Evolutionary conservation across 2,329 filamentous ascomycete species (phyloP).

Genomic region (Phaeosphaeria sp.): DNA sequence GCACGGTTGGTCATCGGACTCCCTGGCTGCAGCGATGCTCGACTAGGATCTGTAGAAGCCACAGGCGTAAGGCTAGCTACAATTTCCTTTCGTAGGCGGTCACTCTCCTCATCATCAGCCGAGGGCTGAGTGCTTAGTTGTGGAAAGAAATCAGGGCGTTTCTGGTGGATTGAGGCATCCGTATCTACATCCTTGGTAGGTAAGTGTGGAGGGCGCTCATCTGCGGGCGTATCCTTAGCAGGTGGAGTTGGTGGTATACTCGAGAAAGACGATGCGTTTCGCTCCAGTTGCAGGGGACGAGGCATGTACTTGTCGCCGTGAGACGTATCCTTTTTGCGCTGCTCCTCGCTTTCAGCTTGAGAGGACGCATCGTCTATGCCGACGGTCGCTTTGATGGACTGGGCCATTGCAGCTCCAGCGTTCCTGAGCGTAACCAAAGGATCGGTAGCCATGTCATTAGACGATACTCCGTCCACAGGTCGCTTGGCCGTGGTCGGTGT

Average conservation of each 20-base stretch:
- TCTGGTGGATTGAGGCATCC: conserved; percentile 34
- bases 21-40: conserved; percentile 33
- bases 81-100: conserved; percentile 75
- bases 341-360: conserved; percentile 15
- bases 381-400: conserved; percentile 51
- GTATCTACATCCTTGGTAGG: conserved; percentile 52
- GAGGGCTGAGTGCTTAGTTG: conserved; percentile 58
- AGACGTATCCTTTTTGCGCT: conserved; percentile 8
- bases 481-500: conserved; percentile 48
- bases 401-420: conserved; percentile 57
- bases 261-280: conserved; percentile 42
- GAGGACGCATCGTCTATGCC: conserved; percentile 35
- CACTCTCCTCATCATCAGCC: conserved; percentile 70
- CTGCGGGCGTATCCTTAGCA: conserved; percentile 50
- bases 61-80: conserved; percentile 64
- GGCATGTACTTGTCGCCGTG: conserved; percentile 46
- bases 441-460: conserved; percentile 24
- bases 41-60: conserved; percentile 25
- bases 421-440: conserved; percentile 54
- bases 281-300: conserved; percentile 48
- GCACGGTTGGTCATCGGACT: conserved; percentile 53
- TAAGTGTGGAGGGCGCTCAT: conserved; percentile 38
- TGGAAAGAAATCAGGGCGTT: conserved; percentile 35
- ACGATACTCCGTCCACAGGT: conserved; percentile 26
- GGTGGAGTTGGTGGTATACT: conserved; percentile 55